These are phyloP conservation scores for Pezicula rhizophila DNA, from an alignment of 2,329 filamentous ascomycete species.

Conservation along the genomic window DNA sequence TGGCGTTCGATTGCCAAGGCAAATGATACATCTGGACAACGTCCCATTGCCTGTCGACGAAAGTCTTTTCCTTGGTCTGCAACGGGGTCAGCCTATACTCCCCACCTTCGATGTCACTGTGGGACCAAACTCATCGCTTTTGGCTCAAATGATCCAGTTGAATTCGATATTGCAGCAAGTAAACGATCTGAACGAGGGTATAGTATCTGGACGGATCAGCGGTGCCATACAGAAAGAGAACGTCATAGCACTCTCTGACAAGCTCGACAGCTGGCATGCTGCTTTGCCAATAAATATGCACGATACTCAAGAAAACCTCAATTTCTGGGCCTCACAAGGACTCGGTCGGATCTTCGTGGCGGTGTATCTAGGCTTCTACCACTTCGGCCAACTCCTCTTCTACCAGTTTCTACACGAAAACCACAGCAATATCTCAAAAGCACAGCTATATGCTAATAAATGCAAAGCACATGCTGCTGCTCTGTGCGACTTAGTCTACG, in stretches of 20 bases:
- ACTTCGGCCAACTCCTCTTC: constrained; percentile 37
- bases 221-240: constrained; percentile 11
- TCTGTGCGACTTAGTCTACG: constrained; percentile 34
- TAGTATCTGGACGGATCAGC: constrained; percentile 20
- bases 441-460: constrained; percentile 27
- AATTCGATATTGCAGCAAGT: constrained; percentile 32
- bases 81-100: constrained; percentile 16
- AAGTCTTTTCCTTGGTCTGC: constrained; percentile 24
- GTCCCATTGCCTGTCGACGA: constrained; percentile 33
- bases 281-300: constrained; percentile 28
- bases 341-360: constrained; percentile 36
- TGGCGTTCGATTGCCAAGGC: constrained; percentile 29
- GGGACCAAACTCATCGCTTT: constrained; percentile 19
- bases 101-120: constrained; percentile 13
- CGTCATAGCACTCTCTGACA: constrained; percentile 25
- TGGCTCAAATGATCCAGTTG: constrained; percentile 31
- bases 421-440: constrained; percentile 7
- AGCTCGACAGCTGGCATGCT: constrained; percentile 30
- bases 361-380: constrained; percentile 38
- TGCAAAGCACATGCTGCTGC: constrained; percentile 33
- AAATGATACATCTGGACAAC: constrained; percentile 21
- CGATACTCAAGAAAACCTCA: constrained; percentile 33
- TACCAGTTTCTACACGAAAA: constrained; percentile 36
- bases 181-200: constrained; percentile 30
- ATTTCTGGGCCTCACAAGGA: constrained; percentile 27